Percentiles rank a stretch among this genome's conserved stretches.
phyloP scores from a whole-genome alignment of 2,329 filamentous ascomycete genomes.

The Dryadomyces sulphureus region DNA sequence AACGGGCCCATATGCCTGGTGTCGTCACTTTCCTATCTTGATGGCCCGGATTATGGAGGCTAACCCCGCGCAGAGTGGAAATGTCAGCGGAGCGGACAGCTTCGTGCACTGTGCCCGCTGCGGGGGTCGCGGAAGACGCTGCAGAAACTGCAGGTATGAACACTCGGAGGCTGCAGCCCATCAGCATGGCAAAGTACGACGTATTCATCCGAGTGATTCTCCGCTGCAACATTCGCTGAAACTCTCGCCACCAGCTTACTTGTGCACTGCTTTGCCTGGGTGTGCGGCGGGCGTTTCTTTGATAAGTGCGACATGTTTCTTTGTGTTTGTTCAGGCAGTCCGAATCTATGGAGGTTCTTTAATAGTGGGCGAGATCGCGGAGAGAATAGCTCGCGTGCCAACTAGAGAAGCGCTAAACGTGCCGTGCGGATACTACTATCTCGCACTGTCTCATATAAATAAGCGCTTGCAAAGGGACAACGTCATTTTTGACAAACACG shows the following conservation, averaged over 20 bases:
- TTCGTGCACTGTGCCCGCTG: background rate
- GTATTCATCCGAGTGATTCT: conserved; percentile 2
- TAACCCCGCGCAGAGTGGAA: background rate
- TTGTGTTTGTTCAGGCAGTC: too few species aligned
- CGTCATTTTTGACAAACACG: background rate
- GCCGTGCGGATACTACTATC: too few species aligned
- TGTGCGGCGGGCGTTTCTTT: background rate
- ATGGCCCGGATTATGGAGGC: background rate
- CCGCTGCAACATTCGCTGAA: conserved; percentile 11
- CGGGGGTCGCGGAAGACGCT: too few species aligned
- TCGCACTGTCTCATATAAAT: background rate
- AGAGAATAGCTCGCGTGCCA: too few species aligned
- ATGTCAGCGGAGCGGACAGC: background rate
- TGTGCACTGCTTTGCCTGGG: background rate
- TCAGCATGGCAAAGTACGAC: background rate
- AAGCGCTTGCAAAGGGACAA: background rate
- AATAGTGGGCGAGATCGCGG: too few species aligned
- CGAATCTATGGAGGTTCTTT: too few species aligned
- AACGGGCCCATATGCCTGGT: background rate
- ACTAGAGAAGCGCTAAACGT: too few species aligned
- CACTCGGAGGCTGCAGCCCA: background rate
- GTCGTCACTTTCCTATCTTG: background rate
- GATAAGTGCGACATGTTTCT: too few species aligned
- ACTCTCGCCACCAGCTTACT: background rate
- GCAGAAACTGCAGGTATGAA: too few species aligned